These are phyloP conservation scores for Annulohypoxylon moriforme DNA, from an alignment of 495 filamentous ascomycete genomes.

Conservation along the genomic window DNA sequence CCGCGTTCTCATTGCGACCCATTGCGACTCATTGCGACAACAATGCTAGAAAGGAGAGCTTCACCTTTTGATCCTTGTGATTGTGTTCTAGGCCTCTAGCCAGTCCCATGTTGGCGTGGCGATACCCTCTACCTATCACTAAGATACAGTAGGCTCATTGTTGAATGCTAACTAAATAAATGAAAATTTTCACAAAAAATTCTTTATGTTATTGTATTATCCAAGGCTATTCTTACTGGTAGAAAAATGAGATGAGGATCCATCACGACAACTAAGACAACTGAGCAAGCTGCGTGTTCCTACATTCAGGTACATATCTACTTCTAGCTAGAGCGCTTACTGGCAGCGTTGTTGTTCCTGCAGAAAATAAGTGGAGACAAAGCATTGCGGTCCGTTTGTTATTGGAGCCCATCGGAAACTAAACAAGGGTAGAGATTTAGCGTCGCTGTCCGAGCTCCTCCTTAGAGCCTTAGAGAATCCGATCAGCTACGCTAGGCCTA, in stretches of 20 bases:
- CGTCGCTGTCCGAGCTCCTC: constrained; percentile 9
- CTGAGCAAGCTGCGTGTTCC: constrained; percentile 34
- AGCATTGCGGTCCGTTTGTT: constrained; percentile 3
- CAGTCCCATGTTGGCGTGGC: neutral
- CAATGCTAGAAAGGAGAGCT: constrained; percentile 26
- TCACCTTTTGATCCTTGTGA: neutral
- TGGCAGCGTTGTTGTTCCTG: constrained; percentile 44
- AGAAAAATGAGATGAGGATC: neutral
- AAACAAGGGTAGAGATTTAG: constrained; percentile 11
- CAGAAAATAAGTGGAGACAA: constrained; percentile 31
- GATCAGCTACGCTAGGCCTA: constrained; percentile 30
- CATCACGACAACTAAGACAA: constrained; percentile 23
- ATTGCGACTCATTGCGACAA: constrained; percentile 18
- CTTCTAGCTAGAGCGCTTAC: neutral
- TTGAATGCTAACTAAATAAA: neutral
- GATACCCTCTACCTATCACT: neutral
- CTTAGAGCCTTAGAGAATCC: constrained; percentile 30
- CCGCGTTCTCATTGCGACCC: constrained; percentile 12
- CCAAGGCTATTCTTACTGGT: neutral
- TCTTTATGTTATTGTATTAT: constrained; percentile 8
- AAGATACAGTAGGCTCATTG: neutral
- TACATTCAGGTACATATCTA: constrained; percentile 18
- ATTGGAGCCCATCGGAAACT: constrained; percentile 30
- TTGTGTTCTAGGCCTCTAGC: neutral
- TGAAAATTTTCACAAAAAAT: neutral